Evolutionary conservation across 148 eudicot species (phyloP), one percentile per base, ranked within the genome.

Genomic region (Beta vulgaris): DNA sequence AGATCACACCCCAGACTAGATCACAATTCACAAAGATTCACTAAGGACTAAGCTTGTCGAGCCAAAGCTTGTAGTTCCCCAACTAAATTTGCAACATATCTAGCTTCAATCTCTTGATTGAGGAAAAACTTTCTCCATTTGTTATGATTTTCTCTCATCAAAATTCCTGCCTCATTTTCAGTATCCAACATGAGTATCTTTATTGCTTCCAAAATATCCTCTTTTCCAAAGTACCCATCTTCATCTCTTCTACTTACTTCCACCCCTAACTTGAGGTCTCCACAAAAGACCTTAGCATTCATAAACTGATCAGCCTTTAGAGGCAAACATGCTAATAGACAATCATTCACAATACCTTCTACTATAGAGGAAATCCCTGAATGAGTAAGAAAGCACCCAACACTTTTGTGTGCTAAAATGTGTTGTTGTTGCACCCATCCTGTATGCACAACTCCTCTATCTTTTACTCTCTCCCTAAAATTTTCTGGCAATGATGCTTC

Each of bases 401-500:
- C 86, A 34, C 77, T 88, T 40, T 35, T 40, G 62, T 88, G 91
- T 15, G 80, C 85, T 44, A 88, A 61, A 3, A 88, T 88, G 31
- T 73, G 80, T 61, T 75, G 87, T 28, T 88, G 91, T 48, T 84
- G 89, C 51, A 88, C 87, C 91, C 91, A 88, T 16, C 89, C 87
- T 14, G 80, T 71, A 26, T 80, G 79, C 13, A 86, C 79, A 7
- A 80, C 54, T 23, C 87, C 91, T 55, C 69, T 78, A 6, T 58
- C 78, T 60, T 75, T 68, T 35, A 86, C 82, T 39, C 87, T 81
- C 21, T 82, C 87, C 58, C 39, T 11, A 54, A 76, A 88, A 60
- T 89, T 87, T 35, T 71, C 74, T 11, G 89, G 89, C 21, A 86
- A 53, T 25, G 80, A 70, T 53, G 71, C 69, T n/a, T 76, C 76